Conservation (phyloP, 768 basidiomycete genomes). For the Mycena epipterygia region DNA sequence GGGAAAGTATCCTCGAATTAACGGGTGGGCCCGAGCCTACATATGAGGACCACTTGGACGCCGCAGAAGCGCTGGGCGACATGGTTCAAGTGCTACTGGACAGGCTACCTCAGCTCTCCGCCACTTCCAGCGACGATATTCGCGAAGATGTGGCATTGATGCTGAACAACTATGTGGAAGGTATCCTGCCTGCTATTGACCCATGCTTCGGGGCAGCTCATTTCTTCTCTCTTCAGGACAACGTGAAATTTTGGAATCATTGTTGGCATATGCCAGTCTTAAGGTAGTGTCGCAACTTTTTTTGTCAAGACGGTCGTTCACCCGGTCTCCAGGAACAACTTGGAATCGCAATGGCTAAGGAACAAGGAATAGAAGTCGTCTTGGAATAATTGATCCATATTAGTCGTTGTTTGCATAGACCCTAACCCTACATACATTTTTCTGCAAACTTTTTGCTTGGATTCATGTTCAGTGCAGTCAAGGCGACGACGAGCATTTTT, state of each 20-base stretch:
- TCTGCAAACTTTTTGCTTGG: not conserved
- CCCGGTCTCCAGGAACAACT: too few species aligned
- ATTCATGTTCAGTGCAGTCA: constrained; percentile 25
- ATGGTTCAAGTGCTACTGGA: constrained; percentile 72
- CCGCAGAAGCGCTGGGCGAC: constrained; percentile 71
- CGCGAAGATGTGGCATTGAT: constrained; percentile 73
- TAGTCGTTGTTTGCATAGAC: too few species aligned
- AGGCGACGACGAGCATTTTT: constrained; percentile 27
- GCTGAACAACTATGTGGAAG: constrained; percentile 78
- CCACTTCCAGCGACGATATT: constrained; percentile 27
- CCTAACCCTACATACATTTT: constrained; percentile 19
- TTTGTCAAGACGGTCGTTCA: too few species aligned
- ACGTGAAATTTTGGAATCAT: constrained; percentile 65
- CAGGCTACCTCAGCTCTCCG: constrained; percentile 58
- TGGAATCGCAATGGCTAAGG: constrained; percentile 63
- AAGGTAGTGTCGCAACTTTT: too few species aligned
- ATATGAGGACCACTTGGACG: constrained; percentile 78
- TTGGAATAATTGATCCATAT: constrained; percentile 49
- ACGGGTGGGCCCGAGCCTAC: constrained; percentile 43
- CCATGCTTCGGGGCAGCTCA: constrained; percentile 5
- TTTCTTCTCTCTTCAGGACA: constrained; percentile 59
- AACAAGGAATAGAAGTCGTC: constrained; percentile 67
- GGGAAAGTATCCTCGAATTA: constrained; percentile 64
- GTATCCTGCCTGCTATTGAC: constrained; percentile 44
- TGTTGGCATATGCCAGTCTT: constrained; percentile 62